Evolutionary conservation across 1,284 basidiomycete species (phyloP).

Genomic region (Ganoderma sp.): DNA sequence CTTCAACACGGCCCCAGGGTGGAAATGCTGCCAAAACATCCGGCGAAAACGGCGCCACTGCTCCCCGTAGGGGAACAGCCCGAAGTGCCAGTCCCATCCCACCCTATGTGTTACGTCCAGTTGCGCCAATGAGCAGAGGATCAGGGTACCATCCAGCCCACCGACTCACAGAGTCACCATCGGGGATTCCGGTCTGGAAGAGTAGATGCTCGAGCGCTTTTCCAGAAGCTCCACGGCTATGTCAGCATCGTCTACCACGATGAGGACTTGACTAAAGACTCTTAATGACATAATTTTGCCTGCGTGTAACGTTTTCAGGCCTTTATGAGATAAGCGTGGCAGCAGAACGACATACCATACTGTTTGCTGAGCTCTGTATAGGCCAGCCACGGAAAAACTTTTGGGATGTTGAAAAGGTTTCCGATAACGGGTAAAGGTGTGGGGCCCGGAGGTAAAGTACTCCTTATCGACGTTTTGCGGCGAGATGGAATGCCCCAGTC

Average conservation of each 20-base stretch:
- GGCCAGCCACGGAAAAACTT: slow-evolving; percentile 13
- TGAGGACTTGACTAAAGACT: slow-evolving; percentile 1
- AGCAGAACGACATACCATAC: slow-evolving; percentile 17
- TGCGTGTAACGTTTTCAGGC: not conserved
- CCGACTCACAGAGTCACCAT: slow-evolving; percentile 10
- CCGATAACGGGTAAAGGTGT: slow-evolving; percentile 20
- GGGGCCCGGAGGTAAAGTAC: slow-evolving; percentile 24
- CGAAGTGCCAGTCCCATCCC: slow-evolving; percentile 28
- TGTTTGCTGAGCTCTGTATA: slow-evolving; percentile 16
- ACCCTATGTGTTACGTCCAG: slow-evolving; percentile 16
- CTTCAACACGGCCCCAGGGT: slow-evolving; percentile 7
- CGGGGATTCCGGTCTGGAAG: slow-evolving; percentile 4
- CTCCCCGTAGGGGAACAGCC: slow-evolving; percentile 25
- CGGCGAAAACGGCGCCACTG: slow-evolving; percentile 29
- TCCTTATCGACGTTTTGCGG: not conserved
- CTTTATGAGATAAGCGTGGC: not conserved
- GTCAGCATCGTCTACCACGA: slow-evolving; percentile 8
- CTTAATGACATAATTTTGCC: slow-evolving; percentile 9
- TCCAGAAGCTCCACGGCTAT: slow-evolving; percentile 16
- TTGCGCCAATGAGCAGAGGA: not conserved
- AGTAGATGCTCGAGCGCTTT: slow-evolving; percentile 16
- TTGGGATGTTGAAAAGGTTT: slow-evolving; percentile 17
- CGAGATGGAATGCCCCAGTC: not conserved
- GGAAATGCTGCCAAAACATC: slow-evolving; percentile 28
- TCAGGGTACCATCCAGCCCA: not conserved